These are phyloP conservation scores for Penicillium aurantiogriseum DNA, from an alignment of 2,329 filamentous ascomycete species.

Conservation along the genomic window DNA sequence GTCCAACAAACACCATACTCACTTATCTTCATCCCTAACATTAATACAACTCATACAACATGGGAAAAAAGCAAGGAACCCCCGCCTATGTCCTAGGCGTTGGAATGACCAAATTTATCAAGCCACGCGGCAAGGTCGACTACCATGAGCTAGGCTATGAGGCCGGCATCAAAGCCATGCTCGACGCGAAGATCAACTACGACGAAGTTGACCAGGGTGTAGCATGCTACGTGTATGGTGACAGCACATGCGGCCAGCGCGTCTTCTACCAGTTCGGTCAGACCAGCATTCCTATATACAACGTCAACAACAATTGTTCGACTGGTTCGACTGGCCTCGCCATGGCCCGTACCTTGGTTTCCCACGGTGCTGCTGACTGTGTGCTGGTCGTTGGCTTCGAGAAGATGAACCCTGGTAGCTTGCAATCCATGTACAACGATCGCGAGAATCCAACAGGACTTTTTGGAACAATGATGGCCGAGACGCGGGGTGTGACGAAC, in stretches of 20 bases:
- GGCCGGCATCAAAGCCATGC: conserved; percentile 82
- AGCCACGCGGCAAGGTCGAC: conserved; percentile 88
- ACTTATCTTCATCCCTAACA: not conserved
- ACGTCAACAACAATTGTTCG: conserved; percentile 98
- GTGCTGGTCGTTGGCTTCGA: conserved; percentile 93
- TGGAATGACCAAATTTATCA: conserved; percentile 99
- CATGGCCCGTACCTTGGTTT: conserved; percentile 77
- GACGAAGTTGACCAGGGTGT: conserved; percentile 93
- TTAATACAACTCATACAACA: conserved; percentile 39
- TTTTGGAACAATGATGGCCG: conserved; percentile 73
- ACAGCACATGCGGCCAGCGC: conserved; percentile 90
- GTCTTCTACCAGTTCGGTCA: conserved; percentile 99
- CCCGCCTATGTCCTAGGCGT: conserved; percentile 89
- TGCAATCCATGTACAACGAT: conserved; percentile 82
- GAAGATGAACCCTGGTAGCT: conserved; percentile 93
- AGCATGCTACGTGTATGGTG: conserved; percentile 97
- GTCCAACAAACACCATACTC: not conserved
- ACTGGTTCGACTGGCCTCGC: conserved; percentile 89
- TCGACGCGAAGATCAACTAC: conserved; percentile 78
- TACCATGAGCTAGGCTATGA: conserved; percentile 94
- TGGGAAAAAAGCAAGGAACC: conserved; percentile 52
- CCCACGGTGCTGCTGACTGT: conserved; percentile 78
- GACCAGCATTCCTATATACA: conserved; percentile 94
- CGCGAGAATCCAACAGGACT: conserved; percentile 75
- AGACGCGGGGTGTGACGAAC: conserved; percentile 76